Evolutionary conservation across 1,284 basidiomycete species (phyloP).

Genomic region (Irpex lacteus): DNA sequence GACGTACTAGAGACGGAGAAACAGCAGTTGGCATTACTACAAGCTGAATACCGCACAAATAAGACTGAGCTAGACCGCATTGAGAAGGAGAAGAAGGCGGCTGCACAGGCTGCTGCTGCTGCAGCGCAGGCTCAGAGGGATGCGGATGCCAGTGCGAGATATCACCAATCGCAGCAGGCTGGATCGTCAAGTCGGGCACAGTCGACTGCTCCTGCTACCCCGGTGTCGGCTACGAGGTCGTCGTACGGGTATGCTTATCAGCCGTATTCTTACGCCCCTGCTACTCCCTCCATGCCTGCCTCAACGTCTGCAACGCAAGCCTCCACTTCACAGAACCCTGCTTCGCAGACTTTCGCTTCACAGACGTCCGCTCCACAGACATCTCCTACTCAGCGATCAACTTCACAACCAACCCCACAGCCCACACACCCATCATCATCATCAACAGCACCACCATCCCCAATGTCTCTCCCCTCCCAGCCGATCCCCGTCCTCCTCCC

Average conservation of each 20-base stretch:
- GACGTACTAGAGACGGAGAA: conserved; percentile 63
- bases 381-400: too few relatives aligned
- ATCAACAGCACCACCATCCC: conserved; percentile 1
- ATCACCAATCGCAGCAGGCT: conserved; percentile 3
- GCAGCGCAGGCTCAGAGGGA: conserved; percentile 18
- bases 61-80: conserved; percentile 63
- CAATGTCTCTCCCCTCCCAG: conserved; percentile 34
- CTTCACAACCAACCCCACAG: background rate
- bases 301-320: background rate
- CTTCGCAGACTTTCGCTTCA: too few relatives aligned
- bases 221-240: conserved; percentile 6
- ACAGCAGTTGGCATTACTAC: conserved; percentile 51
- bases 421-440: background rate
- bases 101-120: conserved; percentile 14
- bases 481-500: conserved; percentile 70
- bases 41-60: conserved; percentile 56
- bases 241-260: conserved; percentile 38
- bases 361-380: too few relatives aligned
- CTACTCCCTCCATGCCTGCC: conserved; percentile 15
- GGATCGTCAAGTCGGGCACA: conserved; percentile 17
- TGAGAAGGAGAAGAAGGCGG: conserved; percentile 59
- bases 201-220: conserved; percentile 25
- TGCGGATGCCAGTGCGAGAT: conserved; percentile 16
- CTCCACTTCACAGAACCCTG: too few relatives aligned
- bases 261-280: conserved; percentile 23